These are phyloP conservation scores for Falciphora oryzae DNA, from an alignment of 2,329 filamentous ascomycete species.

Conservation along the genomic window DNA sequence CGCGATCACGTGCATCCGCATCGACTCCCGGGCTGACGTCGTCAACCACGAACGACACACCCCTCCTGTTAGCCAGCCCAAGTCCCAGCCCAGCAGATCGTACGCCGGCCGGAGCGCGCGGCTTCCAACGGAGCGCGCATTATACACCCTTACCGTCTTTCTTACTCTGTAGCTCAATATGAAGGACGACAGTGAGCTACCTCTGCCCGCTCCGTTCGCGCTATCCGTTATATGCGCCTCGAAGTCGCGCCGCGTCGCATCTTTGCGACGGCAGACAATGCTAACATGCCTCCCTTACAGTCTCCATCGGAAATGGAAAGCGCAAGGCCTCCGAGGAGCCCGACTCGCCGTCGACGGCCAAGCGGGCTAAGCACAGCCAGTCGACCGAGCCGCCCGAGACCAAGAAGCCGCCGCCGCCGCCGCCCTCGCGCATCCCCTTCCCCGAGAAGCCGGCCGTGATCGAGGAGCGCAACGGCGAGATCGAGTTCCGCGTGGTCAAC, in stretches of 20 bases:
- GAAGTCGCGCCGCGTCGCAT: background rate
- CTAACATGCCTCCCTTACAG: too few species aligned
- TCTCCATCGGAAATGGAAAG: constrained; percentile 46
- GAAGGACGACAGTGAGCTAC: constrained; percentile 22
- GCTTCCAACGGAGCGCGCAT: too few species aligned
- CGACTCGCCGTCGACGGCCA: constrained; percentile 53
- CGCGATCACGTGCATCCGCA: too few species aligned
- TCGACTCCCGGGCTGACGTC: too few species aligned
- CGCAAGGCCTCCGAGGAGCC: constrained; percentile 68
- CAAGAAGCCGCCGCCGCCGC: constrained; percentile 50
- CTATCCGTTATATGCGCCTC: background rate
- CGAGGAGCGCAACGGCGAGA: constrained; percentile 66
- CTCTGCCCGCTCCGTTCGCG: too few species aligned
- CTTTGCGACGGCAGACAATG: background rate
- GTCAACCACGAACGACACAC: too few species aligned
- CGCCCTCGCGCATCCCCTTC: constrained; percentile 59
- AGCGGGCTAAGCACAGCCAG: constrained; percentile 55
- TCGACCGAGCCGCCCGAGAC: constrained; percentile 34
- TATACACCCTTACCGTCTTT: too few species aligned
- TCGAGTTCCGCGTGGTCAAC: constrained; percentile 72
- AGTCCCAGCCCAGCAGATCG: too few species aligned
- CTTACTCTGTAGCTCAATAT: constrained; percentile 9
- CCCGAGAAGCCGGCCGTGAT: constrained; percentile 75
- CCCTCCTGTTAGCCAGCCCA: too few species aligned
- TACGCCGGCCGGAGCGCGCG: too few species aligned